These are phyloP conservation scores for Besnoitia besnoiti DNA, from an alignment of 169 alveolate species.

Conservation along the genomic window DNA sequence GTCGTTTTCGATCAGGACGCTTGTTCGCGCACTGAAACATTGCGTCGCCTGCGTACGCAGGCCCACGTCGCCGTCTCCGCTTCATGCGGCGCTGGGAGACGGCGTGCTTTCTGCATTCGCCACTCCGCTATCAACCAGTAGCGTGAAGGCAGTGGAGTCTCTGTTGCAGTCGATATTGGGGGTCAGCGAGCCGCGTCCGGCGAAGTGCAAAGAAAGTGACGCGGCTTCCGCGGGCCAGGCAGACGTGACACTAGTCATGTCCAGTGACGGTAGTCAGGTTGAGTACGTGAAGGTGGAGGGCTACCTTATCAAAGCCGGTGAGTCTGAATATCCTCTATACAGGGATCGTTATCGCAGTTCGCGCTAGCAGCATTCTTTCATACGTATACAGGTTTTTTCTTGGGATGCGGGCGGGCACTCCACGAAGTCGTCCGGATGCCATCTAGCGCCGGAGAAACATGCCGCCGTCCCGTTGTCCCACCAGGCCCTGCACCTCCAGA, in stretches of 20 bases:
- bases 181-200: not conserved
- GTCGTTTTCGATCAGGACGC: conserved; percentile 84
- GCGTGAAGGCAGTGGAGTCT: conserved; percentile 45
- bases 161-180: conserved; percentile 38
- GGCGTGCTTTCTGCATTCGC: conserved; percentile 80
- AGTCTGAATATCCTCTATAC: not conserved
- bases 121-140: conserved; percentile 65
- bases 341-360: not conserved
- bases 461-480: too few species aligned
- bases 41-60: conserved; percentile 73
- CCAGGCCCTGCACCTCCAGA: too few species aligned
- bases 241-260: conserved; percentile 2
- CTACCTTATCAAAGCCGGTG: conserved; percentile 34
- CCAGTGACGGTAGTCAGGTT: not conserved
- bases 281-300: conserved; percentile 63
- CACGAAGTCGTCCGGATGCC: too few species aligned
- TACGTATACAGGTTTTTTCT: too few species aligned
- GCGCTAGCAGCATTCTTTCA: too few species aligned
- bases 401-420: too few species aligned
- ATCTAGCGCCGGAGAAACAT: too few species aligned
- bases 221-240: not conserved
- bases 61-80: conserved; percentile 35
- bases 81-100: conserved; percentile 67
- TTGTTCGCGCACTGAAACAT: conserved; percentile 84
- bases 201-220: not conserved